Evolutionary conservation across 2,329 filamentous ascomycete species (phyloP).

Genomic region (Aureobasidium mangrovei): DNA sequence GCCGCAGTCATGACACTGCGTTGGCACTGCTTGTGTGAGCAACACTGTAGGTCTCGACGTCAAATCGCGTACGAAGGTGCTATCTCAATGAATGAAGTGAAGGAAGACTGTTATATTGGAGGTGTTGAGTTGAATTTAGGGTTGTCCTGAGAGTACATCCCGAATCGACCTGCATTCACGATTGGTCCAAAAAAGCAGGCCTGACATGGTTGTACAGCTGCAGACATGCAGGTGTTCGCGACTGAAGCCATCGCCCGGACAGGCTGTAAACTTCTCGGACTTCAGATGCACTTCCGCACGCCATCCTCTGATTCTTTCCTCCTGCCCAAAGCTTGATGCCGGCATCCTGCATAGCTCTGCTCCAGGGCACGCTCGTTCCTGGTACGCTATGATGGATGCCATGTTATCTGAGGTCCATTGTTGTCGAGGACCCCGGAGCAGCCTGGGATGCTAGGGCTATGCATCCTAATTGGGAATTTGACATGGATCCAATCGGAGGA

Average conservation of each 20-base stretch:
- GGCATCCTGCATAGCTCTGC: background rate
- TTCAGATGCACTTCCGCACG: slow-evolving; percentile 7
- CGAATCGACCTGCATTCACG: background rate
- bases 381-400: slow-evolving; percentile 6
- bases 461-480: background rate
- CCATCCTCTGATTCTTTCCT: background rate
- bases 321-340: background rate
- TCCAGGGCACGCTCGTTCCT: background rate
- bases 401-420: background rate
- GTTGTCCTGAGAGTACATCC: background rate
- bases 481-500: background rate
- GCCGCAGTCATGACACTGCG: slow-evolving; percentile 4
- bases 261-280: slow-evolving; percentile 3
- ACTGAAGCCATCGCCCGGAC: slow-evolving; percentile 2
- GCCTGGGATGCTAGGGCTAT: slow-evolving; percentile 8
- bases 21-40: background rate
- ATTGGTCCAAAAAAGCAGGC: slow-evolving; percentile 5
- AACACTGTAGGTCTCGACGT: background rate
- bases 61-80: background rate
- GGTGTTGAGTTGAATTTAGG: background rate
- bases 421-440: background rate
- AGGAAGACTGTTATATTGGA: background rate
- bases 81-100: background rate
- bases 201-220: slow-evolving; percentile 6
- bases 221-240: slow-evolving; percentile 1